Conservation (phyloP, 495 filamentous ascomycete genomes). For the Xylaria castorea region DNA sequence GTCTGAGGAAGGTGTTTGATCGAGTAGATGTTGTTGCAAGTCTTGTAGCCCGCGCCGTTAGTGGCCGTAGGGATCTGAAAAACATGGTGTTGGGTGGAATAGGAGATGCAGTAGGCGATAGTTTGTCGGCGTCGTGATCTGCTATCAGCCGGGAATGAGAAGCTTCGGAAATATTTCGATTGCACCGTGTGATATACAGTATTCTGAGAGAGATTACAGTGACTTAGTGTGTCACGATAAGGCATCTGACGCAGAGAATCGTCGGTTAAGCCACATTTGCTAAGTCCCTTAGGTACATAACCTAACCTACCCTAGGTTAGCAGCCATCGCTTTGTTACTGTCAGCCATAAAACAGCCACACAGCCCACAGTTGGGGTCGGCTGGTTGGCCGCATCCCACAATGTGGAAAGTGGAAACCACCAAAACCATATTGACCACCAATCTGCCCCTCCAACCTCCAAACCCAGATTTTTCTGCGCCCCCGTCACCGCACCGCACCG, state of each 20-base stretch:
- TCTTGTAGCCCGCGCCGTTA: slow-evolving; percentile 19
- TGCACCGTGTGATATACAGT: neutral
- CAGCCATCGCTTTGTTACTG: neutral
- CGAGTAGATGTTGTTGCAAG: slow-evolving; percentile 23
- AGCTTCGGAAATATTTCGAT: slow-evolving; percentile 14
- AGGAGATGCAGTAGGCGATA: slow-evolving; percentile 7
- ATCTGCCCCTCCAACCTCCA: slow-evolving; percentile 27
- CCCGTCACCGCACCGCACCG: slow-evolving; percentile 1
- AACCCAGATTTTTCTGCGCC: slow-evolving; percentile 25
- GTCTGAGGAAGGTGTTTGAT: slow-evolving; percentile 14
- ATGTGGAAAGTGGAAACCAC: slow-evolving; percentile 29
- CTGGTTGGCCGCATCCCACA: slow-evolving; percentile 28
- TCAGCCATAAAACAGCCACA: slow-evolving; percentile 8
- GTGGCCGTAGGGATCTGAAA: slow-evolving; percentile 28
- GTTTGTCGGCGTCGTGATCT: slow-evolving; percentile 1
- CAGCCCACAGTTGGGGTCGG: neutral
- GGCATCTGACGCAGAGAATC: slow-evolving; percentile 34
- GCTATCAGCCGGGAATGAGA: neutral
- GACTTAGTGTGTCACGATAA: slow-evolving; percentile 44
- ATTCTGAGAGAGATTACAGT: slow-evolving; percentile 27
- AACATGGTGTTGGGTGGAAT: slow-evolving; percentile 19
- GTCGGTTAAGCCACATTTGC: slow-evolving; percentile 38
- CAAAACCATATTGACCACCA: slow-evolving; percentile 26
- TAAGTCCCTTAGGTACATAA: neutral
- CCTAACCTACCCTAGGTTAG: no score